Percentiles rank a stretch among this genome's conserved stretches.
phyloP scores from a whole-genome alignment of 805 yeast genomes.

The Vanderwaltozyma yarrowii region DNA sequence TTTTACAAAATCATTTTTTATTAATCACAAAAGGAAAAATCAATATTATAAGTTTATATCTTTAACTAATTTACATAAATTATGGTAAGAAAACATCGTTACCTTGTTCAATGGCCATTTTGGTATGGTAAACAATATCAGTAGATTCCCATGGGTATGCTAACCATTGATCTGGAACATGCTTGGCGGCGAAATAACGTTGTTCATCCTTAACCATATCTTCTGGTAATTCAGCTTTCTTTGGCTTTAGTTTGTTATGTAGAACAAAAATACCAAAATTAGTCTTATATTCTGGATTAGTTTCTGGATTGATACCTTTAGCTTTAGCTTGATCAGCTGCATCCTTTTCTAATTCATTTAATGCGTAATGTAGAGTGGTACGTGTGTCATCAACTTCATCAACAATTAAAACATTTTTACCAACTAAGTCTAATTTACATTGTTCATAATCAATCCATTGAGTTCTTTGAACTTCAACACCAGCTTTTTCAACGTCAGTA shows the following conservation, averaged over 20 bases:
- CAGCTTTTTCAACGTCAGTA: slow-evolving; percentile 45
- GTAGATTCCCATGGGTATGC: slow-evolving; percentile 83
- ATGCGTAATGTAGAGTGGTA: slow-evolving; percentile 73
- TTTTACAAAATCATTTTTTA: no score
- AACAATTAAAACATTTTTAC: slow-evolving; percentile 61
- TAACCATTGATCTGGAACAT: slow-evolving; percentile 73
- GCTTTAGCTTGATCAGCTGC: slow-evolving; percentile 50
- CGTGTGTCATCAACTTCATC: slow-evolving; percentile 86
- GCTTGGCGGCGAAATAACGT: slow-evolving; percentile 60
- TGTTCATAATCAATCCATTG: slow-evolving; percentile 77
- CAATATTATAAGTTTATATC: not conserved
- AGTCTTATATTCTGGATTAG: slow-evolving; percentile 39
- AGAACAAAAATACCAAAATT: slow-evolving; percentile 67
- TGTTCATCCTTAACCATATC: slow-evolving; percentile 48
- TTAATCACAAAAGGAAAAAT: no score
- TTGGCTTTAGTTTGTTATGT: slow-evolving; percentile 65
- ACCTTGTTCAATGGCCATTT: slow-evolving; percentile 64
- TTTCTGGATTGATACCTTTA: slow-evolving; percentile 35
- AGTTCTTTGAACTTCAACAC: slow-evolving; percentile 61
- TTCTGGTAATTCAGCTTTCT: slow-evolving; percentile 61
- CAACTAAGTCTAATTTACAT: slow-evolving; percentile 47
- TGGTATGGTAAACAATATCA: slow-evolving; percentile 65
- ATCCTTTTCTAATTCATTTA: slow-evolving; percentile 64
- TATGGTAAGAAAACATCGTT: slow-evolving; percentile 40
- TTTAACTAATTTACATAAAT: not conserved